Base-by-base conservation (phyloP, 2,329 filamentous ascomycete genomes). In the Xylariaceae sp. region DNA sequence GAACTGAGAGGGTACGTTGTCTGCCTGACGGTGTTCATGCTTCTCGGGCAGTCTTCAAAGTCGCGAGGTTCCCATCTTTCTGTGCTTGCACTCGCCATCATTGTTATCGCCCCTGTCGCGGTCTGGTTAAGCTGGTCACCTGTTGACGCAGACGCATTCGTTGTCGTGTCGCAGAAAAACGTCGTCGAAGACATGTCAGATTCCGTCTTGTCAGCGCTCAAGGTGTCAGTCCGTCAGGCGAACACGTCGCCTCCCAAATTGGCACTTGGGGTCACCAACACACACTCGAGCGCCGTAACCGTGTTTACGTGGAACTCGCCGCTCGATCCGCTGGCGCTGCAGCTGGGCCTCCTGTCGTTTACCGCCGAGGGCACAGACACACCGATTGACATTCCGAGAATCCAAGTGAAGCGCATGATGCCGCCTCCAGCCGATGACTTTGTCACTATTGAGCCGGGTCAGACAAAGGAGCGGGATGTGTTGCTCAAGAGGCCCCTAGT, bases 281-380 rank as follows among this genome's bases (percentile, higher is more conserved):
- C 69, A 9, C 71, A 75, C 56, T 63, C 70, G 2, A 57, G 64
- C 3, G 67, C 76, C 1, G 70, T 79, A 56, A 79, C 76, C 0
- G 64, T 80, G 18, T 72, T 80, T 42, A 69, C 66, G 2, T 80
- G 78, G 71, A 70, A 75, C 53, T 77, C 77, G 0, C 78, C 78
- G n/a, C 69, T 80, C n/a, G 78, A 80, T 62, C 68, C 71, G 0
- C 55, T 77, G 13, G 77, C 74, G 0, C 60, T 78, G 51, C 71
- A 74, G 56, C 70, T 79, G 2, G 78, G 78, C 7, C 67, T 77
- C n/a, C 55, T 80, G 3, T 68, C 69, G 39, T 72, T 80, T 61
- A 75, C 71, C 2, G 74, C 73, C 2, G 68, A 71, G 2, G 73
- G 71, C 1, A 68, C 69, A 13, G 65, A 66, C 4, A 45, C 60